These are phyloP conservation scores for Carallia brachiata DNA, from an alignment of 345 rosid species.

Conservation along the genomic window DNA sequence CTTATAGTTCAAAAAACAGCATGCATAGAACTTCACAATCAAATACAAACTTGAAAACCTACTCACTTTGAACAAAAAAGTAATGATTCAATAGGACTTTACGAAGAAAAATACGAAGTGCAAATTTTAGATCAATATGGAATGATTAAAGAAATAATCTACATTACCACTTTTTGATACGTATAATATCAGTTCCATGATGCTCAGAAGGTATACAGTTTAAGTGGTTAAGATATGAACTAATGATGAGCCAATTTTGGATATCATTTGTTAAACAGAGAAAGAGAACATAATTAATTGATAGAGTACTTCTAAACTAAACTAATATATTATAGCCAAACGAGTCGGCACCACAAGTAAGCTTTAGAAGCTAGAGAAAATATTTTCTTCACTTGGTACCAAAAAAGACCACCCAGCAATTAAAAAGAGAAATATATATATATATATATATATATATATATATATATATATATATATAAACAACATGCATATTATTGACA, in stretches of 20 bases:
- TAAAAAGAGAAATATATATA: no score
- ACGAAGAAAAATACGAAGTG: background rate
- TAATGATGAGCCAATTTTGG: slow-evolving; percentile 76
- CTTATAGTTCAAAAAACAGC: no score
- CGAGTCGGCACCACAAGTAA: no score
- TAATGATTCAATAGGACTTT: background rate
- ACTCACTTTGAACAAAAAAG: background rate
- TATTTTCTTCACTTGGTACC: no score
- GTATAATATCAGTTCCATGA: slow-evolving; percentile 83
- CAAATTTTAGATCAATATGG: background rate
- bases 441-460: no score
- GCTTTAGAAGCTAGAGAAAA: no score
- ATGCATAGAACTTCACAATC: no score
- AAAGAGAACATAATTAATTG: slow-evolving; percentile 5
- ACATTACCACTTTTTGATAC: slow-evolving; percentile 73
- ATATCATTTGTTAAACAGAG: slow-evolving; percentile 20
- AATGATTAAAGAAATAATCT: background rate
- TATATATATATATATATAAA: no score
- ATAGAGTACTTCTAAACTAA: slow-evolving; percentile 3
- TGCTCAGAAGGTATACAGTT: slow-evolving; percentile 69
- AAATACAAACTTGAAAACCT: slow-evolving; percentile 1
- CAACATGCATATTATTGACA: no score
- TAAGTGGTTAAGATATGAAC: slow-evolving; percentile 56
- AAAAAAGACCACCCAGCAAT: no score
- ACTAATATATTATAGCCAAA: background rate